Evolutionary conservation across 1,284 basidiomycete genomes (phyloP).

Genomic region (Ganoderma multipileum): DNA sequence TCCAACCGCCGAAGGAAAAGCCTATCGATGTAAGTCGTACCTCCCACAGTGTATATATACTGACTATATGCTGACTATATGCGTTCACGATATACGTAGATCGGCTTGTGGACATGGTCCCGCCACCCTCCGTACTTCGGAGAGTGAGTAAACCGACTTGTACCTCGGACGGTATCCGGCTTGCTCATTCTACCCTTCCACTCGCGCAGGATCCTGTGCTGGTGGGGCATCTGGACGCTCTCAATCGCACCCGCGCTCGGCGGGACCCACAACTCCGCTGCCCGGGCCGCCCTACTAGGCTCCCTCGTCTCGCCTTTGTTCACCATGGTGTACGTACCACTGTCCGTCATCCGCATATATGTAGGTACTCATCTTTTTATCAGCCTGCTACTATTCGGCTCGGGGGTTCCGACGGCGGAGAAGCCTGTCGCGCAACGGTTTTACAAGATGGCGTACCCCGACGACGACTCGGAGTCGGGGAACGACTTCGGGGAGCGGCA

Average conservation of each 20-base stretch:
- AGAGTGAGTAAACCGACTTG: conserved; percentile 53
- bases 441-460: conserved; percentile 58
- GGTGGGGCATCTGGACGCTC: conserved; percentile 78
- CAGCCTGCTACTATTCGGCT: conserved; percentile 71
- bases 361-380: neutral
- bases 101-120: conserved; percentile 65
- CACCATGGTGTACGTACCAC: conserved; percentile 60
- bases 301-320: conserved; percentile 69
- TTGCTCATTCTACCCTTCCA: neutral
- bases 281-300: conserved; percentile 63
- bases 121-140: conserved; percentile 81
- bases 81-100: conserved; percentile 37
- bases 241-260: conserved; percentile 64
- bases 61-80: neutral
- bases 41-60: neutral
- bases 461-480: conserved; percentile 42
- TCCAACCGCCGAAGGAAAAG: conserved; percentile 57
- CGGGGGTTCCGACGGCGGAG: conserved; percentile 76
- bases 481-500: conserved; percentile 7
- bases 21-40: conserved; percentile 50
- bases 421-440: conserved; percentile 74
- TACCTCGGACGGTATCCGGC: neutral
- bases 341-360: conserved; percentile 18
- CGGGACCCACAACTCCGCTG: conserved; percentile 48
- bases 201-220: conserved; percentile 63